phyloP scores from a whole-genome alignment of 2,329 filamentous ascomycete species.

The Verticillium albo-atrum region DNA sequence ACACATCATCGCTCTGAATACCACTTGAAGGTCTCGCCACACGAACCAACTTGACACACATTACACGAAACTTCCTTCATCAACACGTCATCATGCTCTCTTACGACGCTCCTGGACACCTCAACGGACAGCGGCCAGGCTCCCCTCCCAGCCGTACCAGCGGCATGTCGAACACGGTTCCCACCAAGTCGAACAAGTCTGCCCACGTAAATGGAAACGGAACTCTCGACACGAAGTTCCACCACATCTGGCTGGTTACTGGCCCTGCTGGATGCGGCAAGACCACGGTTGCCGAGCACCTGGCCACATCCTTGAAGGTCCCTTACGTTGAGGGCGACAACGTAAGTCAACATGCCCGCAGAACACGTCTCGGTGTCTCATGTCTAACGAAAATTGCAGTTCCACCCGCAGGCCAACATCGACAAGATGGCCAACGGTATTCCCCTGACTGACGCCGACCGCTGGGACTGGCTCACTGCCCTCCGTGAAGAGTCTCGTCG shows the following conservation, averaged over 20 bases:
- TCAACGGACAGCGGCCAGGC: constrained; percentile 32
- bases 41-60: neutral
- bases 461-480: constrained; percentile 93
- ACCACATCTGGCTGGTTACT: constrained; percentile 78
- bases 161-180: constrained; percentile 2
- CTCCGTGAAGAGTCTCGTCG: constrained; percentile 65
- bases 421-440: constrained; percentile 86
- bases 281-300: constrained; percentile 65
- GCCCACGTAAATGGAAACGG: constrained; percentile 22
- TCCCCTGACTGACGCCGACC: constrained; percentile 85
- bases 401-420: constrained; percentile 72
- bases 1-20: neutral
- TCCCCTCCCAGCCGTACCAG: constrained; percentile 19
- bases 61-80: neutral
- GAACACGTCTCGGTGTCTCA: neutral
- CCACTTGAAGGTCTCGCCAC: neutral
- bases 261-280: constrained; percentile 78
- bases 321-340: constrained; percentile 77
- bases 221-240: constrained; percentile 32
- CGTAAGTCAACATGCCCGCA: constrained; percentile 42
- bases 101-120: constrained; percentile 40
- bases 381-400: constrained; percentile 40
- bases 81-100: constrained; percentile 40
- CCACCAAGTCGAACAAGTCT: neutral
- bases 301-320: constrained; percentile 58